Percentiles rank a stretch among this genome's conserved stretches.
Evolutionary conservation across 2,329 filamentous ascomycete genomes (phyloP).

Genomic region (Macrophomina tecta): DNA sequence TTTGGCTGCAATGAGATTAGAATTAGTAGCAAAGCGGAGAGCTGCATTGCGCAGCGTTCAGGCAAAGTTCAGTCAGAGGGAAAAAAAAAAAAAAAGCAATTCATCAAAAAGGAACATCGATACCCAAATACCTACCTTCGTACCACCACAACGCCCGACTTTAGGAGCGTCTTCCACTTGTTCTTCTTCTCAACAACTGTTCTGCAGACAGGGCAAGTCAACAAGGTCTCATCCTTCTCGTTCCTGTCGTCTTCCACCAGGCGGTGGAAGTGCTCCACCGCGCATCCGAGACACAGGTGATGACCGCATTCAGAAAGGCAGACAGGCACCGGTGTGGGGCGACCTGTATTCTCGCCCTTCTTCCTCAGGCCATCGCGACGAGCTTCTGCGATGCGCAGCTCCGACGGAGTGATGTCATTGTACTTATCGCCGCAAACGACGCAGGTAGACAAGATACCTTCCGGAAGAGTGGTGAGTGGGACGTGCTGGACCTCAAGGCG

Average conservation of each 20-base stretch:
- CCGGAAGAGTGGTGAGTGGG: background rate
- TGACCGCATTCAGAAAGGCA: background rate
- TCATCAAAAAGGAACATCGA: background rate
- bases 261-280: constrained; percentile 2
- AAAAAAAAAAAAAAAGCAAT: no score
- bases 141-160: background rate
- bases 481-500: constrained; percentile 10
- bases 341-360: background rate
- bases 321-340: background rate
- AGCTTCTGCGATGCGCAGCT: constrained; percentile 3
- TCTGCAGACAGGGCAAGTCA: background rate
- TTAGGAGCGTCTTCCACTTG: background rate
- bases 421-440: background rate
- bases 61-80: no score
- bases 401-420: background rate
- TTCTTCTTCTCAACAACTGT: background rate
- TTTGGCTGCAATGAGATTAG: no score
- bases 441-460: constrained; percentile 4
- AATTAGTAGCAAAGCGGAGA: no score
- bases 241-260: constrained; percentile 2
- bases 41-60: no score
- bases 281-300: constrained; percentile 5
- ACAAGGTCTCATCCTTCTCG: background rate
- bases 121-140: background rate
- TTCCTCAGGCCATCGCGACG: background rate